These are phyloP conservation scores for Grigorovia jiainica DNA, from an alignment of 805 yeast genomes.

Conservation along the genomic window DNA sequence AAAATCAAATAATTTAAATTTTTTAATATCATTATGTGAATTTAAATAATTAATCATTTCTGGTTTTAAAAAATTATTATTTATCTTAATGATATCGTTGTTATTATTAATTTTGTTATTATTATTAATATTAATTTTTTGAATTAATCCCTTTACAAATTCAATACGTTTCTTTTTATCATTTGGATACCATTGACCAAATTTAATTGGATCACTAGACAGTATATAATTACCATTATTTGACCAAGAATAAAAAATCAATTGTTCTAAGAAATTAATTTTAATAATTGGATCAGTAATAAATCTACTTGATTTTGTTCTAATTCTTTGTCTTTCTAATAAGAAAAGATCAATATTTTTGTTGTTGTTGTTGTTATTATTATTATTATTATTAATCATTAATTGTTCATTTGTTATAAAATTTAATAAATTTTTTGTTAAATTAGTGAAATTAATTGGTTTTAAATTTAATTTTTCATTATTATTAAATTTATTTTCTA, in stretches of 20 bases:
- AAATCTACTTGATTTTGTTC: conserved; percentile 37
- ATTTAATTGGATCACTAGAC: conserved; percentile 24
- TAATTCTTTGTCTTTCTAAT: conserved; percentile 48
- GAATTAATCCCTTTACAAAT: neutral
- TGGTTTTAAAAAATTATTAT: neutral
- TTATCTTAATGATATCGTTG: neutral
- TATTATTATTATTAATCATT: too few relatives aligned
- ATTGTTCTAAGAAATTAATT: conserved; percentile 43
- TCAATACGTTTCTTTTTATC: neutral
- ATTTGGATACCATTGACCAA: conserved; percentile 14
- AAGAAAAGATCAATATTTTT: conserved; percentile 18
- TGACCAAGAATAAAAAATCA: conserved; percentile 14
- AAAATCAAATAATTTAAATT: conserved; percentile 48
- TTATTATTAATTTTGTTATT: too few relatives aligned
- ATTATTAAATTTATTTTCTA: conserved; percentile 12
- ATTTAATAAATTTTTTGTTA: neutral
- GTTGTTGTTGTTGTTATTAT: too few relatives aligned
- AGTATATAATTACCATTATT: conserved; percentile 7
- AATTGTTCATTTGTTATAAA: neutral
- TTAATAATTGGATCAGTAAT: conserved; percentile 44
- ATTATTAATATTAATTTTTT: too few relatives aligned
- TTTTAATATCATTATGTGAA: neutral
- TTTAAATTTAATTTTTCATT: conserved; percentile 9
- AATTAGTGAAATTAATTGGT: conserved; percentile 9
- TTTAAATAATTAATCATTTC: neutral